Evolutionary conservation across 257 asterid genomes (phyloP).

Genomic region (Marsdenia floribunda): DNA sequence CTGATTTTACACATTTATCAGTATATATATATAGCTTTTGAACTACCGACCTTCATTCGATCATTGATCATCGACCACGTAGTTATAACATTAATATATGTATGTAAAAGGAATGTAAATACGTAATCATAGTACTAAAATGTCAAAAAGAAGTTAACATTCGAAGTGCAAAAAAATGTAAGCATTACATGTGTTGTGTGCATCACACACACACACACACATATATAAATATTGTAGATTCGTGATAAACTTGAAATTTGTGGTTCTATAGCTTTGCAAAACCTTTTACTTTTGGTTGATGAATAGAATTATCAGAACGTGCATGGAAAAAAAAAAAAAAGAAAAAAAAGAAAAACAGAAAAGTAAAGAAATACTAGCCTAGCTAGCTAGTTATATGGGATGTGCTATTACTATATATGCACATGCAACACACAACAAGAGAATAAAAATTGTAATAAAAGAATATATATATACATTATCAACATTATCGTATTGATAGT

Average conservation of each 20-base stretch:
- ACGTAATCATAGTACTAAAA: background rate
- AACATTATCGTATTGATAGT: too few relatives aligned
- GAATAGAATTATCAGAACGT: background rate
- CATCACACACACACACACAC: too few relatives aligned
- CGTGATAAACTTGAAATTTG: background rate
- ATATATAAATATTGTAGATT: background rate
- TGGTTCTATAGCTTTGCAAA: background rate
- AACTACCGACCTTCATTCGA: background rate
- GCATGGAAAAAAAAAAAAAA: background rate
- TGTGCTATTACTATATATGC: too few relatives aligned
- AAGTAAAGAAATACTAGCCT: background rate
- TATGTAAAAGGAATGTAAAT: background rate
- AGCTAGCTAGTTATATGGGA: background rate
- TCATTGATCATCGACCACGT: background rate
- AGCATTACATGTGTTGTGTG: background rate
- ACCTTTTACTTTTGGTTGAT: background rate
- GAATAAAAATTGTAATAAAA: too few relatives aligned
- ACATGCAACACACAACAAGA: too few relatives aligned
- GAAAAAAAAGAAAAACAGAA: too few relatives aligned
- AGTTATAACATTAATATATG: background rate
- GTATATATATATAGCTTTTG: background rate
- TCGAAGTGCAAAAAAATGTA: background rate
- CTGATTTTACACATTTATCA: background rate
- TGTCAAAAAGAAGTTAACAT: background rate
- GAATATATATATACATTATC: too few relatives aligned